Base-by-base conservation (phyloP, 2,329 filamentous ascomycete genomes). In the Phoma sp. region DNA sequence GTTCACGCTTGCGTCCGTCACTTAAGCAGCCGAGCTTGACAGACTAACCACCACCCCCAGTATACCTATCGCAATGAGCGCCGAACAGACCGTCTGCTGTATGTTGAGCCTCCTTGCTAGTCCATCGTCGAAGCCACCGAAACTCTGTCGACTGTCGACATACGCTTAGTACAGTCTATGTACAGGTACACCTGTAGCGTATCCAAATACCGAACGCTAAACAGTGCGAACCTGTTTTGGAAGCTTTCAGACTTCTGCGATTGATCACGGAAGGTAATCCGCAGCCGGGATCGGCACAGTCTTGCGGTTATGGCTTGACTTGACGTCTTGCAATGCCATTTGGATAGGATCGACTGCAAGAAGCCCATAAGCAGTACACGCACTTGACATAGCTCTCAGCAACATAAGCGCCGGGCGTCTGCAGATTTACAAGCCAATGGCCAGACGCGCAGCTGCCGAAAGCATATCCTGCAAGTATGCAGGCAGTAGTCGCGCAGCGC, bases 241-340 rank as follows among this genome's bases (percentile, higher is more conserved):
- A 47, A 44, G 23, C 57, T 49, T 51, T 55, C 41, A 51, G 55
- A 56, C 43, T 47, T 47, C 45, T 54, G 29, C 49, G 43, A 48
- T 33, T 44, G 46, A 43, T 38, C 40, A 36, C 55, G 44, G 40
- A 46, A 52, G 52, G n/a, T 48, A 58, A 61, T 59, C 59, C 61
- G 60, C 62, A 50, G 57, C 57, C 61, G 47, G 58, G 70, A 74
- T 74, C 70, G 64, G 67, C 67, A 52, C 60, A 52, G 56, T 56
- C 59, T 61, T 54, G 61, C 69, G 68, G 68, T 61, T 68, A 68
- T 60, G 69, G 70, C 70, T 72, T 68, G 58, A 58, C 70, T 72
- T 68, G 58, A 58, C 36, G 41, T 50, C 58, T 43, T 52, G 55
- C 58, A 42, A 59, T 55, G 57, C 52, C 55, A 55, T 55, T 27